Base-by-base conservation (phyloP, 768 basidiomycete species). In the Sutorius australiensis region DNA sequence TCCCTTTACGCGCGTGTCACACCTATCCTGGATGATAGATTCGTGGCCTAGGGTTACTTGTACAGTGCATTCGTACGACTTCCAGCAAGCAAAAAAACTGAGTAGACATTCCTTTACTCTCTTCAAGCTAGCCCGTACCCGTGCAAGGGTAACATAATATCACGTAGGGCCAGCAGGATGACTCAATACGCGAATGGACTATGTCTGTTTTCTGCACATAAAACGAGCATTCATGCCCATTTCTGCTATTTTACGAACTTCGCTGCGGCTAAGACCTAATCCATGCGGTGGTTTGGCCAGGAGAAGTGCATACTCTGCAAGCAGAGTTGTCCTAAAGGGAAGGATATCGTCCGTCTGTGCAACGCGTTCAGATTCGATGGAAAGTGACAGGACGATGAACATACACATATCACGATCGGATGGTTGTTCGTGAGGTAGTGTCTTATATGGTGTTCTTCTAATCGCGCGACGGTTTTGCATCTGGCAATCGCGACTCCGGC, bases 331-430 rank as follows among this genome's bases (percentile, higher is more conserved):
- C 24, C 81, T 80, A 70, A 92, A 92, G 0, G 84, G 83, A 16
- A 93, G 81, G 5, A 77, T 82, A 64, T 93, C 91, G 63, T 92
- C 91, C 31, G 90, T 92, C 90, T 92, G 58, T 41, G 19, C n/a
- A 16, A 11, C 36, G 32, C 13, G 21, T 10, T 51, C 13, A 61
- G 47, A 34, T 13, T 32, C 4, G 3, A 46, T 13, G 17, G 16
- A 46, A 9, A 32, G 31, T 40, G 10, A 45, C 30, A 46, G 6
- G 31, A 43, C n/a, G 27, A 17, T 6, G 1, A n/a, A 17, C 65
- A 33, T 69, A 92, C 91, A 63, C 87, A 92, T 52, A 93, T 87
- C 9, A 80, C 77, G 36, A 92, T 74, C 1, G 89, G 88, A 59
- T 92, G 87, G 38, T 80, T 67, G 37, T 76, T 73, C 46, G 70